These are phyloP conservation scores for Pulveroboletus frians DNA, from an alignment of 768 basidiomycete genomes.

Conservation along the genomic window DNA sequence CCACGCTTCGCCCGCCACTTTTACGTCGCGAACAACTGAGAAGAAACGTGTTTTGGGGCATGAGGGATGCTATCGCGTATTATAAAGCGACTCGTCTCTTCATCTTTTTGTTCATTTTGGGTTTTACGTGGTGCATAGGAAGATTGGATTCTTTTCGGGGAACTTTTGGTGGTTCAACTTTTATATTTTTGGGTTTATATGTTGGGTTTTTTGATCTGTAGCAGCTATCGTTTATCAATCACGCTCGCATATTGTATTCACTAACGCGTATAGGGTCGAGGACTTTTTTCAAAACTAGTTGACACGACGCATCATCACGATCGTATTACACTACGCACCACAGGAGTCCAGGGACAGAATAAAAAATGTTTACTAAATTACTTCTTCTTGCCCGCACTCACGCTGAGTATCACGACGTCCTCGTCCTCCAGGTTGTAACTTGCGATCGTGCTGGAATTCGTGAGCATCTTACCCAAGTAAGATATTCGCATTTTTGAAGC, in stretches of 20 bases:
- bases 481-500: conserved; percentile 78
- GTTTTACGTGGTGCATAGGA: conserved; percentile 11
- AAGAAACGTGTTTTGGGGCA: conserved; percentile 25
- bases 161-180: background rate
- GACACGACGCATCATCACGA: conserved; percentile 14
- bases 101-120: conserved; percentile 15
- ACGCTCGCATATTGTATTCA: conserved; percentile 15
- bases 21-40: conserved; percentile 21
- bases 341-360: conserved; percentile 1
- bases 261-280: conserved; percentile 15
- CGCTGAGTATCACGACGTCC: conserved; percentile 70
- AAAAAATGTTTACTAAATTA: conserved; percentile 22
- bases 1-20: conserved; percentile 6
- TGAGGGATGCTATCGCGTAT: conserved; percentile 12
- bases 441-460: conserved; percentile 80
- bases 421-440: conserved; percentile 89
- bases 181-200: conserved; percentile 6
- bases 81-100: background rate
- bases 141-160: conserved; percentile 5
- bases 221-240: conserved; percentile 11
- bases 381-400: conserved; percentile 76
- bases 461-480: conserved; percentile 79
- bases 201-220: conserved; percentile 3
- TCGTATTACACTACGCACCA: conserved; percentile 9
- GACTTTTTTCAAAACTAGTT: conserved; percentile 1